Base-by-base conservation (phyloP, 257 asterid genomes). In the Salvia splendens region DNA sequence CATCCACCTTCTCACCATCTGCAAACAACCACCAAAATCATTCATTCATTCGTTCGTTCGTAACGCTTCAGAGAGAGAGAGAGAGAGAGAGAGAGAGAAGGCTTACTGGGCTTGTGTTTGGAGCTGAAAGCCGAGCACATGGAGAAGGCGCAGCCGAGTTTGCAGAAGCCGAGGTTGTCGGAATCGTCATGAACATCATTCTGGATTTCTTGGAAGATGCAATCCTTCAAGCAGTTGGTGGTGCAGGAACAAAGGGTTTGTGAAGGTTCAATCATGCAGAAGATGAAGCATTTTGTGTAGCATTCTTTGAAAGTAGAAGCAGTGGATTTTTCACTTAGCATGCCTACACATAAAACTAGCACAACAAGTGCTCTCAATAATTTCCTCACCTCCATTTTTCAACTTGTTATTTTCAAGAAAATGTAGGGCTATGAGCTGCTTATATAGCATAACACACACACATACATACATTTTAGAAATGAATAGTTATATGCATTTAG, bases 101-200 rank as follows among this genome's bases (percentile, higher is more conserved):
- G 2, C 6, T 1, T 79, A 92, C 98, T 86, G 10, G 97, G 97
- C 8, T 77, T 77, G 63, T 43, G 81, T 70, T 73, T 83, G 35
- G 89, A 66, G 87, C 92, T 92, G 45, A 89, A 64, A 59, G 54
- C 9, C 36, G 96, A 89, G 86, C 98, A 92, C 67, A 47, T 79
- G 52, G 97, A 82, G 59, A 87, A 80, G 59, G 98, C 97, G 63
- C 98, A 89, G 11, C 98, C 97, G 0, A 92, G 91, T 70, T 86
- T 86, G 87, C 98, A 92, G 82, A 87, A 89, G 28, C 77, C 86
- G 0, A 75, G 80, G 77, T 76, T 82, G 66, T 75, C 72, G 0
- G 82, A 60, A 51, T 74, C 81, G 3, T 53, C 63, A 8, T 0
- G 51, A n/a, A 43, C 69, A 15, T 76, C 77, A 12, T 63, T 71